Percentiles rank a stretch among this genome's conserved stretches.
These are phyloP conservation scores for Colletotrichum lupini DNA, from an alignment of 2,329 filamentous ascomycete species.

Conservation along the genomic window DNA sequence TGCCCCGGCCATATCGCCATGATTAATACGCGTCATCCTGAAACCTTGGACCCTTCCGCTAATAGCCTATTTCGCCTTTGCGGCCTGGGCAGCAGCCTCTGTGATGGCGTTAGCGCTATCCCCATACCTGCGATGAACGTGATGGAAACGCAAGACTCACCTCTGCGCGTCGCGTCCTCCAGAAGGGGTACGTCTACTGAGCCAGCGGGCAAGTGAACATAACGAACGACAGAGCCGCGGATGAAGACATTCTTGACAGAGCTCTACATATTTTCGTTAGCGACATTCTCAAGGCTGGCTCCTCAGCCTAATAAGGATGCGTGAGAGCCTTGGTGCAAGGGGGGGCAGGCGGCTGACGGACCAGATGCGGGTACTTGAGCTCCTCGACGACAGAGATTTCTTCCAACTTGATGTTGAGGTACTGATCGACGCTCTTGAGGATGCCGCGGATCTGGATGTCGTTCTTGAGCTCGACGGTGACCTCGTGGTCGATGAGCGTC, in stretches of 20 bases:
- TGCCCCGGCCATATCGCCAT: constrained; percentile 19
- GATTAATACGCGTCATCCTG: background rate
- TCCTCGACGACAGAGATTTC: constrained; percentile 94
- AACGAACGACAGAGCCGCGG: constrained; percentile 90
- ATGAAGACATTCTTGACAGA: constrained; percentile 97
- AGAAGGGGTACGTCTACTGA: constrained; percentile 88
- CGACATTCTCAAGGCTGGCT: background rate
- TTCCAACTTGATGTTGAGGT: constrained; percentile 98
- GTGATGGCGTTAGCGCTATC: constrained; percentile 28
- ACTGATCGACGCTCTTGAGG: constrained; percentile 97
- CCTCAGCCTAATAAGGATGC: background rate
- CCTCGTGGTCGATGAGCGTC: constrained; percentile 95
- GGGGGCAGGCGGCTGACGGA: constrained; percentile 49
- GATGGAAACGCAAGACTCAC: constrained; percentile 55
- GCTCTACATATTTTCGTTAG: constrained; percentile 52
- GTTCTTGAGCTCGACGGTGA: constrained; percentile 99
- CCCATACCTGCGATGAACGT: background rate
- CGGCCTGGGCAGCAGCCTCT: constrained; percentile 69
- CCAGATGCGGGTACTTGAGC: constrained; percentile 93
- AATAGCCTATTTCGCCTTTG: constrained; percentile 60
- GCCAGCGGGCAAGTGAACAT: constrained; percentile 85
- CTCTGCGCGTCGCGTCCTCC: constrained; percentile 91
- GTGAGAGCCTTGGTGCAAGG: background rate
- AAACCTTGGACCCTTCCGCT: background rate
- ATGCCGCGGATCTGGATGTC: constrained; percentile 97